phyloP scores from a whole-genome alignment of 129 eudicot species.

The Rutidosis leptorrhynchoides region DNA sequence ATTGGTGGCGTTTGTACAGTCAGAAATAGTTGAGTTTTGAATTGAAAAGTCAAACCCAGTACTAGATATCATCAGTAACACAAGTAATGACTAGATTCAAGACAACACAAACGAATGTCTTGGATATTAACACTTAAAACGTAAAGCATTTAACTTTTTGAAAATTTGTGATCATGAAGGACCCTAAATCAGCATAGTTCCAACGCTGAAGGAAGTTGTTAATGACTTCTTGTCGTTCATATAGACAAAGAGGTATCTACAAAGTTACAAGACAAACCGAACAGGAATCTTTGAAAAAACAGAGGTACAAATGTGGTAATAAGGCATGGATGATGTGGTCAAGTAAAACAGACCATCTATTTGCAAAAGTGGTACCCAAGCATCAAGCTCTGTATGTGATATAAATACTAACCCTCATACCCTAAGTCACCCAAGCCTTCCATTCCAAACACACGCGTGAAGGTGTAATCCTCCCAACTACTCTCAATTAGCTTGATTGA shows the following conservation, averaged over 20 bases:
- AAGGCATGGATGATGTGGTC: slow-evolving; percentile 7
- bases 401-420: no score
- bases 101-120: neutral
- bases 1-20: neutral
- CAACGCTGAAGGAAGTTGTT: neutral
- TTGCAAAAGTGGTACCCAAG: slow-evolving; percentile 10
- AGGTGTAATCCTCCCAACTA: no score
- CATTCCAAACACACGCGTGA: no score
- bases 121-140: neutral
- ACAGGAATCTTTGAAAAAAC: neutral
- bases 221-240: neutral
- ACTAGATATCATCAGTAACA: slow-evolving; percentile 13
- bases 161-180: slow-evolving; percentile 1
- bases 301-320: neutral
- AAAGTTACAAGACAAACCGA: neutral
- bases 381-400: slow-evolving; percentile 18
- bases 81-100: slow-evolving; percentile 9
- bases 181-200: slow-evolving; percentile 6
- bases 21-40: slow-evolving; percentile 3
- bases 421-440: no score
- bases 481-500: no score
- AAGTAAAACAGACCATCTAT: slow-evolving; percentile 12
- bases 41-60: slow-evolving; percentile 1
- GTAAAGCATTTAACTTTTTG: neutral
- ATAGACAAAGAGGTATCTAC: neutral